Evolutionary conservation across 1,284 basidiomycete species (phyloP).

Genomic region (Puccinia coronata): DNA sequence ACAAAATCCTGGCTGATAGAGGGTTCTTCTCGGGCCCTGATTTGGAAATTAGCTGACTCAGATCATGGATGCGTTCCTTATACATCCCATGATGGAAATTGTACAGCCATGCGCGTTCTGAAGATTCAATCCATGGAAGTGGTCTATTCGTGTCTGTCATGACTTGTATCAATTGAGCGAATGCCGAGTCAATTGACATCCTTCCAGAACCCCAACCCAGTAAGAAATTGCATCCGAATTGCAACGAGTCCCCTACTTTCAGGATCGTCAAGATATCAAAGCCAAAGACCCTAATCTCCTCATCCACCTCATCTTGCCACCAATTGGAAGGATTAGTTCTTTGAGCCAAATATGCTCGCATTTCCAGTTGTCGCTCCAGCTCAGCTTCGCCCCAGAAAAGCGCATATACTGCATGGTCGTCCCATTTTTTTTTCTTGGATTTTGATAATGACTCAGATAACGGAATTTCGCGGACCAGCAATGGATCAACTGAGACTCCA

Average conservation of each 20-base stretch:
- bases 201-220: not conserved
- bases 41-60: not conserved
- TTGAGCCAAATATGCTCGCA: not conserved
- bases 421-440: not conserved
- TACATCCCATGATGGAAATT: not conserved
- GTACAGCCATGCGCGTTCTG: not conserved
- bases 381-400: not conserved
- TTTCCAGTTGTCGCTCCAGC: not conserved
- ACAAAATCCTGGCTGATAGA: too few relatives aligned
- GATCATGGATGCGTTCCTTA: not conserved
- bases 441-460: not conserved
- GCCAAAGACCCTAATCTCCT: not conserved
- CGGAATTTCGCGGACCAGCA: not conserved
- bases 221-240: not conserved
- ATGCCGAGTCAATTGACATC: not conserved
- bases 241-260: conserved; percentile 5
- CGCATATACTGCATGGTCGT: too few relatives aligned
- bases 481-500: not conserved
- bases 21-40: not conserved
- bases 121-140: not conserved
- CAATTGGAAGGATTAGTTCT: not conserved
- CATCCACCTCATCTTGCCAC: not conserved
- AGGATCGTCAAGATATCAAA: not conserved
- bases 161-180: not conserved
- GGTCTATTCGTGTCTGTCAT: not conserved